Evolutionary conservation across 148 eudicot genomes (phyloP).

Genomic region (Rhododendron simsii): DNA sequence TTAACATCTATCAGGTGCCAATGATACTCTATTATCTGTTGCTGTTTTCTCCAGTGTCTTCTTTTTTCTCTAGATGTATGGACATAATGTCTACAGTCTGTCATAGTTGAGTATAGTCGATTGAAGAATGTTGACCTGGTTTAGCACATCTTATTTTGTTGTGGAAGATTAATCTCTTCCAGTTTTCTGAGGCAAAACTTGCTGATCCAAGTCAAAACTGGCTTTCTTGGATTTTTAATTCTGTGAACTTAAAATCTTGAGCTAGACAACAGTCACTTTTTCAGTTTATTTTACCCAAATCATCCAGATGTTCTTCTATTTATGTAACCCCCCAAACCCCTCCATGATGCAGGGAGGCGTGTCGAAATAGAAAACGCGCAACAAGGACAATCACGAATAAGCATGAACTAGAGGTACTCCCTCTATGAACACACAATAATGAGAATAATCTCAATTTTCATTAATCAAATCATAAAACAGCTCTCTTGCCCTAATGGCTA

Average conservation of each 20-base stretch:
- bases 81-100: not conserved
- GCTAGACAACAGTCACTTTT: not conserved
- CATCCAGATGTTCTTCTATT: too few species aligned
- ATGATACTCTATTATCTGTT: not conserved
- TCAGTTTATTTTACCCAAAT: not conserved
- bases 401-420: too few species aligned
- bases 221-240: not conserved
- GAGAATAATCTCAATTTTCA: too few species aligned
- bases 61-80: not conserved
- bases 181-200: not conserved
- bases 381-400: too few species aligned
- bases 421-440: too few species aligned
- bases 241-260: not conserved
- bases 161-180: not conserved
- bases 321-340: not conserved
- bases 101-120: not conserved
- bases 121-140: not conserved
- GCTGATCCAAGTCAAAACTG: not conserved
- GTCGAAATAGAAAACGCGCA: too few species aligned
- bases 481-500: too few species aligned
- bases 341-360: too few species aligned
- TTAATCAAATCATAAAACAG: too few species aligned
- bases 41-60: not conserved
- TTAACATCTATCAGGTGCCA: constrained; percentile 77
- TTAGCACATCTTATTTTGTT: not conserved